Evolutionary conservation across 2,329 filamentous ascomycete genomes (phyloP).

Genomic region (Onygenales sp.): DNA sequence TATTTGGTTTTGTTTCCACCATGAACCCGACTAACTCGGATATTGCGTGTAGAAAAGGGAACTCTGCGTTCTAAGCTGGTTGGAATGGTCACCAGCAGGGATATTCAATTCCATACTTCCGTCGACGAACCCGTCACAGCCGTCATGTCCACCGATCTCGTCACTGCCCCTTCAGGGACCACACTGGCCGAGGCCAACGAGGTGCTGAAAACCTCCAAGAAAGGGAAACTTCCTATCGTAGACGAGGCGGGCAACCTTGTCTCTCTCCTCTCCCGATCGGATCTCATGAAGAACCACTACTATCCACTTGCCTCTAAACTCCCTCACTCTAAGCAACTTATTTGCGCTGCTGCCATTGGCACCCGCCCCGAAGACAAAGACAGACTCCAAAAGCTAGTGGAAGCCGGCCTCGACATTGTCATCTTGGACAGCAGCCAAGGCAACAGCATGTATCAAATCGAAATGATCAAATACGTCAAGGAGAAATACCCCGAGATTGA

Average conservation of each 20-base stretch:
- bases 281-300: constrained; percentile 97
- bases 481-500: constrained; percentile 73
- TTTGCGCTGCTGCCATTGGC: constrained; percentile 89
- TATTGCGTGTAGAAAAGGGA: constrained; percentile 61
- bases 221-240: constrained; percentile 93
- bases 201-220: constrained; percentile 90
- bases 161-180: constrained; percentile 77
- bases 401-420: constrained; percentile 91
- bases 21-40: constrained; percentile 14
- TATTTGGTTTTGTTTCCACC: constrained; percentile 8
- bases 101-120: constrained; percentile 91
- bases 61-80: constrained; percentile 91
- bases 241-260: constrained; percentile 76
- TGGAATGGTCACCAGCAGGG: constrained; percentile 94
- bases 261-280: constrained; percentile 86
- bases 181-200: constrained; percentile 82
- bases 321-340: constrained; percentile 92
- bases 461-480: constrained; percentile 98
- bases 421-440: constrained; percentile 94
- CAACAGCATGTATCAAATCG: constrained; percentile 96
- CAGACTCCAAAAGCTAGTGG: constrained; percentile 76
- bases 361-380: constrained; percentile 88
- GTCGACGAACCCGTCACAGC: constrained; percentile 62
- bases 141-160: constrained; percentile 92
- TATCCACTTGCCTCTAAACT: constrained; percentile 96